These are phyloP conservation scores for Aspergillus nidulans DNA, from an alignment of 495 filamentous ascomycete species.

Conservation along the genomic window DNA sequence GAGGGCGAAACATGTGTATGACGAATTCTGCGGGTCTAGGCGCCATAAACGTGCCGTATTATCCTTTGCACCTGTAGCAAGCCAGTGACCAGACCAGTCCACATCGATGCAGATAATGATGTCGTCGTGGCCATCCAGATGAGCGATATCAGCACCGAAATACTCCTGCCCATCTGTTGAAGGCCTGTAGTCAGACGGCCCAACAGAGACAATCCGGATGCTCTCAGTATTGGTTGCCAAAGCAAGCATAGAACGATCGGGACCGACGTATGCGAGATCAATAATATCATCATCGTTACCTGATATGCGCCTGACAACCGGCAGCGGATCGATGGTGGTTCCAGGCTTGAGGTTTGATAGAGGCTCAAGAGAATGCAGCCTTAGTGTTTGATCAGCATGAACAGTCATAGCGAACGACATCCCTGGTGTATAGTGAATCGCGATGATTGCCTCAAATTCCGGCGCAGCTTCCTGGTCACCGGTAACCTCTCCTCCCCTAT, in stretches of 20 bases:
- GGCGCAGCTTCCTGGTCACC: constrained; percentile 57
- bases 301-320: constrained; percentile 68
- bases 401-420: constrained; percentile 71
- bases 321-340: constrained; percentile 42
- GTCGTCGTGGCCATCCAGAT: constrained; percentile 85
- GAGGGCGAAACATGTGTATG: constrained; percentile 72
- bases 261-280: constrained; percentile 79
- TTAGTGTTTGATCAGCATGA: constrained; percentile 83
- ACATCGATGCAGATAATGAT: constrained; percentile 93
- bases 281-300: constrained; percentile 98
- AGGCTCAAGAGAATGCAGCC: constrained; percentile 59
- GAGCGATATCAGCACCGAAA: constrained; percentile 82
- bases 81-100: constrained; percentile 95
- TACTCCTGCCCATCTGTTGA: constrained; percentile 45
- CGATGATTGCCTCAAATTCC: constrained; percentile 74
- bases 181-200: constrained; percentile 33
- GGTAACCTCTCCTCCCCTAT: constrained; percentile 73
- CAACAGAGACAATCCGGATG: constrained; percentile 74
- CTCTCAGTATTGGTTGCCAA: constrained; percentile 94
- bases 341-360: constrained; percentile 34
- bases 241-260: constrained; percentile 74
- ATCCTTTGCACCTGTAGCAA: constrained; percentile 94
- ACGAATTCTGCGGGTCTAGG: constrained; percentile 69
- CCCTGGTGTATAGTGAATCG: constrained; percentile 58
- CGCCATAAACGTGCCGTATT: constrained; percentile 91